Base-by-base conservation (phyloP, 2,329 filamentous ascomycete genomes). In the Dichotomopilus funicola region DNA sequence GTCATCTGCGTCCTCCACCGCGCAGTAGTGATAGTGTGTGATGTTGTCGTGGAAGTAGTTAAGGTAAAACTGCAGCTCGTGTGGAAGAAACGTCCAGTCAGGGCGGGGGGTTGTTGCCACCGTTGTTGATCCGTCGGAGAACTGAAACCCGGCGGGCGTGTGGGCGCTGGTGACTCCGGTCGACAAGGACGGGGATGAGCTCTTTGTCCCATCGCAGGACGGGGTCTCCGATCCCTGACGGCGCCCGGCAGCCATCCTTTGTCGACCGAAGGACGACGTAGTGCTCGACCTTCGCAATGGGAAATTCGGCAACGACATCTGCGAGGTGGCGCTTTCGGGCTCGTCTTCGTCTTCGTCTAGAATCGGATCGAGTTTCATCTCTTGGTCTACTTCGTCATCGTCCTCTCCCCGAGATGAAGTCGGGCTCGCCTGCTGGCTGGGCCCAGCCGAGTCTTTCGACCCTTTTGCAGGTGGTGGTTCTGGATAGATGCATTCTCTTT, bases 401-500 rank as follows among this genome's bases (percentile, higher is more conserved):
- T 77, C 76, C 8, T 79, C 74, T 12, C 78, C 80, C 57, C 76
- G 78, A 3, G 79, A 80, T 19, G 81, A 83, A 41, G 72, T 75
- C 2, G 77, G 78, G 58, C 79, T 82, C 33, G 71, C 67, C 51
- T 73, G 72, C 58, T 74, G 73, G 46, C 71, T 70, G 1, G 67
- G 52, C 5, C 53, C 58, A 59, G 36, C 64, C 37, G 55, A 64
- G 46, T 79, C 75, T 60, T 73, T 77, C 49, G 70, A 63, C 31
- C 72, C 68, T 60, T 77, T 79, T 41, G 73, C 64, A 8, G 73
- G 68, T 47, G 82, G 74, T 35, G 85, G 76, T 48, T 92, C 89
- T 2, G 94, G 92, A 69, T 96, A 99, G 56, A 88, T 78, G 69
- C 94, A 99, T 61, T 95, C 89, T 72, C 94, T 82, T 63, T 85